These are phyloP conservation scores for Trypanosoma cruzi DNA, from an alignment of 208 protist species.

Conservation along the genomic window DNA sequence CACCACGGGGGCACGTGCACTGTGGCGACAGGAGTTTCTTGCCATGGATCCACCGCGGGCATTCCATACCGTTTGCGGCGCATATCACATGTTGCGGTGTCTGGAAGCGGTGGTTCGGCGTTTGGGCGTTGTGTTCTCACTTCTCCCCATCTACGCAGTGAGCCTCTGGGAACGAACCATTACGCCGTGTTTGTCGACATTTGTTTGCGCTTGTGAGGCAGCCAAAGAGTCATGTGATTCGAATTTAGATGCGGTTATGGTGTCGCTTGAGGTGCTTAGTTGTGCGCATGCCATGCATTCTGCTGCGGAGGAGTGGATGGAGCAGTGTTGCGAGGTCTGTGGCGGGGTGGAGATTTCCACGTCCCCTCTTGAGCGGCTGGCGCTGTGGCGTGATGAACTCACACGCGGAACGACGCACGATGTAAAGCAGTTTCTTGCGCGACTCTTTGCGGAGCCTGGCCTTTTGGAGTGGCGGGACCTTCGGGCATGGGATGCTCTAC, in stretches of 20 bases:
- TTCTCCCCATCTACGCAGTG: conserved; percentile 20
- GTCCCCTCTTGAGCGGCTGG: conserved; percentile 5
- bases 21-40: conserved; percentile 65
- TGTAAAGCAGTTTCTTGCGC: conserved; percentile 6
- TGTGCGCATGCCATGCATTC: conserved; percentile 20
- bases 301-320: conserved; percentile 27
- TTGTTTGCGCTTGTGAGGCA: not conserved
- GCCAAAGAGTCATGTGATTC: not conserved
- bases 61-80: conserved; percentile 7
- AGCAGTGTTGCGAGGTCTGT: conserved; percentile 11
- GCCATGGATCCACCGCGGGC: conserved; percentile 1
- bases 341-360: not conserved
- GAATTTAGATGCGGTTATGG: not conserved
- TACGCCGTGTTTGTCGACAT: conserved; percentile 15
- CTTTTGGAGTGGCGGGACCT: not conserved
- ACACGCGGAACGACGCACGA: conserved; percentile 10
- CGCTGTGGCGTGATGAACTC: conserved; percentile 19
- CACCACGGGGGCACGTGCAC: conserved; percentile 27
- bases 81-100: conserved; percentile 48
- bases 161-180: conserved; percentile 18
- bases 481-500: conserved; percentile 10
- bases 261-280: conserved; percentile 16
- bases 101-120: conserved; percentile 60
- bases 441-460: conserved; percentile 2
- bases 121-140: conserved; percentile 35